Evolutionary conservation across 225 moss, liverwort and hornwort species (phyloP).

Genomic region (Sphagnum contortum): DNA sequence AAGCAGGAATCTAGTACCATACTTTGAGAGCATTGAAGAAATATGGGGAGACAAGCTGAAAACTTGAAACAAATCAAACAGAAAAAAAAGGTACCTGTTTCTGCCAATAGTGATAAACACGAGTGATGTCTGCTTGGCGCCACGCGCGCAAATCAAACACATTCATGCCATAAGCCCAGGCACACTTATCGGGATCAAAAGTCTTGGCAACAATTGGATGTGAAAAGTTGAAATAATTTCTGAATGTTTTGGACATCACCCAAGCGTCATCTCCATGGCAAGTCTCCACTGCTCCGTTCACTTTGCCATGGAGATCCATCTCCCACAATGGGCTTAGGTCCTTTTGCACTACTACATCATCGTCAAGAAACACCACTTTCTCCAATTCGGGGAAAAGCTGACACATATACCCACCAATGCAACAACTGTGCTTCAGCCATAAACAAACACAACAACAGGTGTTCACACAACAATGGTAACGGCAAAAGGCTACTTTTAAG

Average conservation of each 20-base stretch:
- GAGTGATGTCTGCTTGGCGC: slow-evolving; percentile 90
- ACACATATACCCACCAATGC: slow-evolving; percentile 3
- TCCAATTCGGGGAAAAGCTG: slow-evolving; percentile 92
- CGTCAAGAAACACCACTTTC: slow-evolving; percentile 96
- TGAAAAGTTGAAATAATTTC: slow-evolving; percentile 96
- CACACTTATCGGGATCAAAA: slow-evolving; percentile 77
- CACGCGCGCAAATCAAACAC: slow-evolving; percentile 82
- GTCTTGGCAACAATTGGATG: slow-evolving; percentile 68
- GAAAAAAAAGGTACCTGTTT: slow-evolving; percentile 35
- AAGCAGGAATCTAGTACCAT: too few species aligned
- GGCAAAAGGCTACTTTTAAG: background rate
- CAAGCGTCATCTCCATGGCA: slow-evolving; percentile 86
- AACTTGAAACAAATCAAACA: background rate
- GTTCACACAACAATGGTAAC: background rate
- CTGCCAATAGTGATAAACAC: slow-evolving; percentile 91
- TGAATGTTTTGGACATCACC: slow-evolving; percentile 97
- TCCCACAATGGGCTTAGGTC: slow-evolving; percentile 75
- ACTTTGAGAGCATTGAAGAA: too few species aligned
- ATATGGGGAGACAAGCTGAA: too few species aligned
- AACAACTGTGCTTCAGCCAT: background rate
- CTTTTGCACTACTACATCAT: slow-evolving; percentile 91
- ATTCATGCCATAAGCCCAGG: slow-evolving; percentile 97
- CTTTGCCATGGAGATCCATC: slow-evolving; percentile 81
- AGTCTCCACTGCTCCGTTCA: slow-evolving; percentile 97
- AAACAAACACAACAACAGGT: background rate